Percentiles rank a stretch among this genome's conserved stretches.
Evolutionary conservation across 2,329 filamentous ascomycete genomes (phyloP).

Genomic region (Ophiostoma ulmi): DNA sequence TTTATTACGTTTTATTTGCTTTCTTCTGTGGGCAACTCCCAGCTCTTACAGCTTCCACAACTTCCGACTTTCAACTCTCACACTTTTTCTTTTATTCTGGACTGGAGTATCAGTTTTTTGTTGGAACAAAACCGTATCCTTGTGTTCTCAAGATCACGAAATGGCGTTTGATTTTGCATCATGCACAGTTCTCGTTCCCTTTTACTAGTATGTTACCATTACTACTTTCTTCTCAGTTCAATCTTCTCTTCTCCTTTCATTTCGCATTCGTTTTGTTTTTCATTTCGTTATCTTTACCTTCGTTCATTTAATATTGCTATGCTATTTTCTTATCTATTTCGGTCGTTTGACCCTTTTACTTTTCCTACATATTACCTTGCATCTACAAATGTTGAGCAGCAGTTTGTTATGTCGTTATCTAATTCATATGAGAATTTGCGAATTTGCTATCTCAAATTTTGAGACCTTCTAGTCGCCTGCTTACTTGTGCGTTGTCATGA

Average conservation of each 20-base stretch:
- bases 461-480: too few relatives aligned
- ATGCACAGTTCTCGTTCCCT: neutral
- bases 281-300: neutral
- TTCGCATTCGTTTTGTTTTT: neutral
- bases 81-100: neutral
- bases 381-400: neutral
- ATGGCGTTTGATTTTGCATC: constrained; percentile 14
- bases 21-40: neutral
- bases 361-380: neutral
- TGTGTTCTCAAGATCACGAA: constrained; percentile 5
- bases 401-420: too few relatives aligned
- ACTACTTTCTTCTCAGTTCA: neutral
- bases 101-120: neutral
- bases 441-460: too few relatives aligned
- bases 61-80: neutral
- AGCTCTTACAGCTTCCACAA: neutral
- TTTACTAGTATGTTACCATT: neutral
- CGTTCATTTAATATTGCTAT: neutral
- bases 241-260: neutral
- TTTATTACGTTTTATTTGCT: neutral
- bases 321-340: neutral
- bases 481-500: neutral
- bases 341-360: too few relatives aligned
- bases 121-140: neutral
- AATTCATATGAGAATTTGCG: too few relatives aligned